A percentile compares a stretch with the other conserved stretches of the same genome.
Evolutionary conservation across 1,284 basidiomycete species (phyloP).

Genomic region (Tetrapyrgos nigripes): DNA sequence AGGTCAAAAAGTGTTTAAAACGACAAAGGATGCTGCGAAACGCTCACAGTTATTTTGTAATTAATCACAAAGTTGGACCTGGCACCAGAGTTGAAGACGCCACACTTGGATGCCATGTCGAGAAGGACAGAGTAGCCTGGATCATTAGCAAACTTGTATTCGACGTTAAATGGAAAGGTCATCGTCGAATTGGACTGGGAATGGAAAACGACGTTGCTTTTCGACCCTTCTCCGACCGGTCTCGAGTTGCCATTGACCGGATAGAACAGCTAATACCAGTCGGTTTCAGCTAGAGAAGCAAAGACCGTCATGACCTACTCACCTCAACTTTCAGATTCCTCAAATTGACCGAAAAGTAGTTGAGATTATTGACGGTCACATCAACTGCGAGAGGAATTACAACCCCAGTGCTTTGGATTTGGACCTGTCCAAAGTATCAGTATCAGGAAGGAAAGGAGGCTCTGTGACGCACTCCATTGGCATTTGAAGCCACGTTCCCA

Average conservation of each 20-base stretch:
- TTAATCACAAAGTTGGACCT: slow-evolving; percentile 65
- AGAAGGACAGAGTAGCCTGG: slow-evolving; percentile 65
- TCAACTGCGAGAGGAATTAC: slow-evolving; percentile 70
- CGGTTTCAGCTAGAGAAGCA: slow-evolving; percentile 8
- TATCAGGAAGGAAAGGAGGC: slow-evolving; percentile 30
- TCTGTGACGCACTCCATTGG: slow-evolving; percentile 47
- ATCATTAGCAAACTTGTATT: slow-evolving; percentile 70
- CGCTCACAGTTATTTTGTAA: slow-evolving; percentile 70
- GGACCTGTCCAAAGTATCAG: slow-evolving; percentile 36
- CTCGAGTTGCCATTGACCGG: slow-evolving; percentile 63
- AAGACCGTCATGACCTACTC: slow-evolving; percentile 8
- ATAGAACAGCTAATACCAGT: slow-evolving; percentile 65
- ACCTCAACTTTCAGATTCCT: slow-evolving; percentile 73
- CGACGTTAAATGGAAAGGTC: slow-evolving; percentile 82
- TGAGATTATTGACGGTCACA: slow-evolving; percentile 83
- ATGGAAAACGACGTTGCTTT: slow-evolving; percentile 68
- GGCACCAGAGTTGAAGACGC: slow-evolving; percentile 50
- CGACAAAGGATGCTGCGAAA: slow-evolving; percentile 2
- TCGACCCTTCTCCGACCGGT: slow-evolving; percentile 70
- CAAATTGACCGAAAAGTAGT: slow-evolving; percentile 83
- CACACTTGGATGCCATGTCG: slow-evolving; percentile 77
- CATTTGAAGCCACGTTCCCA: slow-evolving; percentile 49
- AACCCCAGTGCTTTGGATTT: slow-evolving; percentile 51
- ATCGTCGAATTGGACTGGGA: slow-evolving; percentile 72
- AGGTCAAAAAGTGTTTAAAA: not conserved